Evolutionary conservation across 1,284 basidiomycete species (phyloP).

Genomic region (Salmacisia buchloeana): DNA sequence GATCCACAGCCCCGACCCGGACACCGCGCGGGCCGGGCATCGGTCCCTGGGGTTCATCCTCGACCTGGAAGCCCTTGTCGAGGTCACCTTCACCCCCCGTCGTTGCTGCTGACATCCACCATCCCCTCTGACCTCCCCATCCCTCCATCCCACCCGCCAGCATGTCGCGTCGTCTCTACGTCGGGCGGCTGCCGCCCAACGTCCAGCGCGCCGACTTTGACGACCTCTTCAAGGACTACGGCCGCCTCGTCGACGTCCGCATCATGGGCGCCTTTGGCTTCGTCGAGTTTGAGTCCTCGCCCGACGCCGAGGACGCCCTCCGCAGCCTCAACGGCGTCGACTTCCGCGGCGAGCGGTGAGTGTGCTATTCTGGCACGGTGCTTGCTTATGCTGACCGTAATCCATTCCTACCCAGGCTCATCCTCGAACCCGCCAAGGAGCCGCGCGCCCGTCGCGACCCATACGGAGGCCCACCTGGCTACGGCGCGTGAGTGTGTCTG

Average conservation of each 20-base stretch:
- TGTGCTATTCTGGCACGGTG: background rate
- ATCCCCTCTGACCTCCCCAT: background rate
- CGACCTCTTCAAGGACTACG: slow-evolving; percentile 46
- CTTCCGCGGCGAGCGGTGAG: slow-evolving; percentile 43
- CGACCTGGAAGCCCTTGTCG: too few species aligned
- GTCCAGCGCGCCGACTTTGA: slow-evolving; percentile 41
- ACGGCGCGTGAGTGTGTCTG: slow-evolving; percentile 8
- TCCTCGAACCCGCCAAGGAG: slow-evolving; percentile 46
- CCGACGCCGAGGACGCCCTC: slow-evolving; percentile 47
- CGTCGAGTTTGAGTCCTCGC: slow-evolving; percentile 46
- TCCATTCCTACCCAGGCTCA: slow-evolving; percentile 19
- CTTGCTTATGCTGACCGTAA: background rate
- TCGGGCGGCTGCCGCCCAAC: slow-evolving; percentile 41
- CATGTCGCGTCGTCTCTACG: slow-evolving; percentile 36
- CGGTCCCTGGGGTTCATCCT: too few species aligned
- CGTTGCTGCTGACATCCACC: background rate
- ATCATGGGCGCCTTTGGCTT: slow-evolving; percentile 49
- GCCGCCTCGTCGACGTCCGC: slow-evolving; percentile 39
- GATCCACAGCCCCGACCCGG: too few species aligned
- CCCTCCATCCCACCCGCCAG: slow-evolving; percentile 11
- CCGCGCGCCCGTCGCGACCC: slow-evolving; percentile 18
- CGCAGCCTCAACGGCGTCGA: slow-evolving; percentile 45
- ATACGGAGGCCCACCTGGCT: slow-evolving; percentile 17
- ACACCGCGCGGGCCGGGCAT: too few species aligned
- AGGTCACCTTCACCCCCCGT: background rate